Evolutionary conservation across 495 filamentous ascomycete species (phyloP).

Genomic region (Cairneyella variabilis): DNA sequence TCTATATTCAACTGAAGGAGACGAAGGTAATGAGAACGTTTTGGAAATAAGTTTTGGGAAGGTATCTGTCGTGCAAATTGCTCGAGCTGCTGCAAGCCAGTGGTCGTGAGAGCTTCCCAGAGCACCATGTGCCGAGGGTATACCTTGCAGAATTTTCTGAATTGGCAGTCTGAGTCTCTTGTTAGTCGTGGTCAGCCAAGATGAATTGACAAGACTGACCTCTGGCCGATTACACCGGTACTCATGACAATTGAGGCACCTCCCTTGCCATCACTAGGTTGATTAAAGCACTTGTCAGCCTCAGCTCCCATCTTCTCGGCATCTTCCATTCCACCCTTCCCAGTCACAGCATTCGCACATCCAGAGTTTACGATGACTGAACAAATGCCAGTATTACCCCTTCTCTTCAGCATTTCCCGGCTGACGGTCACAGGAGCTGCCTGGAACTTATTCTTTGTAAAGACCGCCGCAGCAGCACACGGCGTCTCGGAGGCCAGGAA

Average conservation of each 20-base stretch:
- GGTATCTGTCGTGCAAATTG: conserved; percentile 98
- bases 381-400: conserved; percentile 65
- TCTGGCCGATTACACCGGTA: conserved; percentile 96
- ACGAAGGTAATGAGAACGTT: conserved; percentile 81
- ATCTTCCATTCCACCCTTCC: conserved; percentile 86
- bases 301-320: conserved; percentile 75
- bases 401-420: conserved; percentile 60
- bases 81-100: conserved; percentile 83
- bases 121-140: conserved; percentile 67
- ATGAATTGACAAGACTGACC: conserved; percentile 37
- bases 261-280: conserved; percentile 49
- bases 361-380: conserved; percentile 92
- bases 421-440: conserved; percentile 90
- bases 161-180: conserved; percentile 65
- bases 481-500: conserved; percentile 83
- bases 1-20: conserved; percentile 67
- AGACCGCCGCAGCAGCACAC: conserved; percentile 89
- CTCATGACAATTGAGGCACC: conserved; percentile 88
- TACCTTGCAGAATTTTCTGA: conserved; percentile 77
- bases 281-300: conserved; percentile 62
- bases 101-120: conserved; percentile 73
- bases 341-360: conserved; percentile 96
- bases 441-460: conserved; percentile 98
- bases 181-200: not conserved
- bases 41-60: conserved; percentile 93